phyloP scores from a whole-genome alignment of 768 basidiomycete species.

The Xerocomellus dryophilus region DNA sequence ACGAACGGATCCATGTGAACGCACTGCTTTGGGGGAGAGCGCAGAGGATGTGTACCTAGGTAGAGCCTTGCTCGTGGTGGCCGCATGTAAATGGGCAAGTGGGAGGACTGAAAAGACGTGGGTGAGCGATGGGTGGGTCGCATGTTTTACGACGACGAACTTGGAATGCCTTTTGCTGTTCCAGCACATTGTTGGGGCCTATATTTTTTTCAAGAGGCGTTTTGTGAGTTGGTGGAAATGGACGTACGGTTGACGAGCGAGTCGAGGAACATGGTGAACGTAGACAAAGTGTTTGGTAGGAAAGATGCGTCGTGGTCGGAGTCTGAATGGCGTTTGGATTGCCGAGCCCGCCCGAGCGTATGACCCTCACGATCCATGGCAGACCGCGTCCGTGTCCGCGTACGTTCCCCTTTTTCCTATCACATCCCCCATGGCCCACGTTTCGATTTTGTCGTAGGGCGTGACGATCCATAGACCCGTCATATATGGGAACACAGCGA shows the following conservation, averaged over 20 bases:
- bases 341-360: slow-evolving; percentile 38
- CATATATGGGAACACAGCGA: slow-evolving; percentile 93
- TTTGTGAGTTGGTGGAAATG: not conserved
- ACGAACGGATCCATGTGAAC: not conserved
- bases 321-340: slow-evolving; percentile 32
- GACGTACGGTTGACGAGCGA: slow-evolving; percentile 64
- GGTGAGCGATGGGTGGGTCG: slow-evolving; percentile 6
- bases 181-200: slow-evolving; percentile 64
- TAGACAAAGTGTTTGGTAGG: not conserved
- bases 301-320: slow-evolving; percentile 19
- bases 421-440: not conserved
- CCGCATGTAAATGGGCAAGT: slow-evolving; percentile 56
- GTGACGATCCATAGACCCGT: slow-evolving; percentile 85
- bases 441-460: slow-evolving; percentile 50
- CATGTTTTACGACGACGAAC: slow-evolving; percentile 34
- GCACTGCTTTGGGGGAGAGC: too few relatives aligned
- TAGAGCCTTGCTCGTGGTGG: slow-evolving; percentile 61
- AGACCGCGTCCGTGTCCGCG: slow-evolving; percentile 78
- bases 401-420: slow-evolving; percentile 36
- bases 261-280: slow-evolving; percentile 46
- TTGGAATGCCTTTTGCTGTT: slow-evolving; percentile 67
- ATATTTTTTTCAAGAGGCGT: too few relatives aligned
- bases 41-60: slow-evolving; percentile 43
- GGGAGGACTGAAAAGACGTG: slow-evolving; percentile 30
- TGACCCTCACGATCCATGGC: slow-evolving; percentile 44